A percentile compares a stretch with the other conserved stretches of the same genome.
phyloP scores from a whole-genome alignment of 2,329 filamentous ascomycete genomes.

The Grosmannia serpens region DNA sequence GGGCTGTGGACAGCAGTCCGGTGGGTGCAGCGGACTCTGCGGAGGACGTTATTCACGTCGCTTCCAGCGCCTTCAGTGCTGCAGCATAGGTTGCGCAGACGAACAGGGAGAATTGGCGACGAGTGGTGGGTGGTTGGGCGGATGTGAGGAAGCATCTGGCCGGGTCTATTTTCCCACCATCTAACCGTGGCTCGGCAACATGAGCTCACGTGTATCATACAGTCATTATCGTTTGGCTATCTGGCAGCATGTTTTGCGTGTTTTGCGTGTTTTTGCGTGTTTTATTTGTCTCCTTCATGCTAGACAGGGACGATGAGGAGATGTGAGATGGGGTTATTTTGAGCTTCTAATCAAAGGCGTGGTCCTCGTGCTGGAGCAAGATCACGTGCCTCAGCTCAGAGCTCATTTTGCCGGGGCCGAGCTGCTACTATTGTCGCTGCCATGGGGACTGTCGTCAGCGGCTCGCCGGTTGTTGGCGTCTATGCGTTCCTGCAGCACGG shows the following conservation, averaged over 20 bases:
- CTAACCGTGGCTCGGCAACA: too few relatives aligned
- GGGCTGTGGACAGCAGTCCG: background rate
- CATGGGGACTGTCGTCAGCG: background rate
- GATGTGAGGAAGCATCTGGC: background rate
- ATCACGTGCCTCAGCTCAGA: too few relatives aligned
- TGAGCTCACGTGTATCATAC: background rate
- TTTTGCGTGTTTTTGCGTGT: background rate
- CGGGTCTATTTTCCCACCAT: background rate
- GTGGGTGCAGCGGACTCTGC: background rate
- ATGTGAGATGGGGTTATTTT: too few relatives aligned
- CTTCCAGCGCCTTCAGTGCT: background rate
- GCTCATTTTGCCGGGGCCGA: background rate
- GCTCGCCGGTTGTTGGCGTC: background rate
- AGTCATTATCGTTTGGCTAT: background rate
- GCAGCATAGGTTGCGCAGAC: background rate
- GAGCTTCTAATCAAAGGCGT: too few relatives aligned
- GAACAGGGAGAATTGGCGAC: background rate
- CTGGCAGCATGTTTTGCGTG: background rate
- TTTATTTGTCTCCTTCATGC: background rate
- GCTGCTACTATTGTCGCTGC: background rate
- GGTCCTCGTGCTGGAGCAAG: too few relatives aligned
- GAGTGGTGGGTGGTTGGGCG: too few relatives aligned
- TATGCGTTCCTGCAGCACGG: conserved; percentile 17
- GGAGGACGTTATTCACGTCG: background rate
- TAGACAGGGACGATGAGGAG: too few relatives aligned